Base-by-base conservation (phyloP, 1,284 basidiomycete genomes). In the Baeospora myosura region DNA sequence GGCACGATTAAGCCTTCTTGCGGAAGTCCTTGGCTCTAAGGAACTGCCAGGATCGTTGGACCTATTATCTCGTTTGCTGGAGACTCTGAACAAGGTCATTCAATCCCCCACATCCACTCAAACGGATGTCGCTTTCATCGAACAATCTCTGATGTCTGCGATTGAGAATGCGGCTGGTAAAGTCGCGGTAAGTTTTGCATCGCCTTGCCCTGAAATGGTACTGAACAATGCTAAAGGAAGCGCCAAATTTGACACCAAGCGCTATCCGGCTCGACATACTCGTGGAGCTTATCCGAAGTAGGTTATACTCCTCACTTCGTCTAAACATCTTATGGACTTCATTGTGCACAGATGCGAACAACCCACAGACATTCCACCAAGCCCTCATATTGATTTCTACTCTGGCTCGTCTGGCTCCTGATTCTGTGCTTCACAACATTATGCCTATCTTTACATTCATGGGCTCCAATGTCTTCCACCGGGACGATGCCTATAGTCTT, bases 381-480 rank as follows among this genome's bases (percentile, higher is more conserved):
- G 91, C 93, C 0, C 69, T 98, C 2, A 69, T 97, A n/a, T 72
- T 98, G 21, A 84, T 97, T 60, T 83, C 92, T 2, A 84, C 75
- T 48, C 66, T 98, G 39, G 88, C 92, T 1, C 76, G 81, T 23
- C 69, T 98, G 33, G 82, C 86, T 0, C 93, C 94, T 0, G 91
- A 95, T 45, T 85, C 89, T 5, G 90, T 96, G 11, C 71, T 98
- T 22, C 91, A 91, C 59, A 93, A 96, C 54, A 78, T 97, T 46
- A 98, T 98, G 92, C 94, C 96, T 4, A 86, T 99, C 44, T 98
- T 99, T 67, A 98, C 95, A 0, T 98, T 98, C 66, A 97, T 98
- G 85, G 95, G 96, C 21, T 88, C 91, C 5, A 92, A 92, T 46
- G 84, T 98, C 17, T 86, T 98, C 66, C 93, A 97, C 60, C 76